phyloP scores from a whole-genome alignment of 441 rosid genomes.

The Bruguiera hainesii region DNA sequence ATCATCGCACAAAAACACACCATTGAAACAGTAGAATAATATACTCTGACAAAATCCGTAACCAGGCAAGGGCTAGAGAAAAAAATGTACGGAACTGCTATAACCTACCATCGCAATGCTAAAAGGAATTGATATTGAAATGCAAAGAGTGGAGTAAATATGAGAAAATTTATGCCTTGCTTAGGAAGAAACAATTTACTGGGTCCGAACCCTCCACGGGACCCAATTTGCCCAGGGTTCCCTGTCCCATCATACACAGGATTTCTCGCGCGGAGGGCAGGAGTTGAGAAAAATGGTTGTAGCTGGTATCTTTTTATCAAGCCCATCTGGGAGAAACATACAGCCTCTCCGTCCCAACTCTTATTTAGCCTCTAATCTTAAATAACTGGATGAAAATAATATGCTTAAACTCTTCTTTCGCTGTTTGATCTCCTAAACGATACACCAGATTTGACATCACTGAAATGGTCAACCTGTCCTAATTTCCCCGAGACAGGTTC shows the following conservation, averaged over 20 bases:
- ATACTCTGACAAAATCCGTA: too few relatives aligned
- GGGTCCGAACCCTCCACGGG: not conserved
- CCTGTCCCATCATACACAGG: conserved; percentile 11
- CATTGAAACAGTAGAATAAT: too few relatives aligned
- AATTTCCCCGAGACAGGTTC: conserved; percentile 38
- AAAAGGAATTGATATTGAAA: too few relatives aligned
- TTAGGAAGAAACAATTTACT: too few relatives aligned
- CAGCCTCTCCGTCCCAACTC: conserved; percentile 21
- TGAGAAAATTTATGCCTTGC: too few relatives aligned
- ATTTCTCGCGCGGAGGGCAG: not conserved
- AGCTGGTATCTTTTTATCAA: conserved; percentile 24
- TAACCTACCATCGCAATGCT: too few relatives aligned
- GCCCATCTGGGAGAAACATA: conserved; percentile 28
- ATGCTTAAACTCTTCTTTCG: conserved; percentile 32
- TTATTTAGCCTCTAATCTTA: conserved; percentile 28
- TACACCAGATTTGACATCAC: conserved; percentile 42
- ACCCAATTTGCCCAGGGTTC: conserved; percentile 1
- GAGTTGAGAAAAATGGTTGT: conserved; percentile 26
- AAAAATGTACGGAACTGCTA: too few relatives aligned
- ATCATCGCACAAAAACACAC: too few relatives aligned
- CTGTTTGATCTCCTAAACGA: conserved; percentile 40
- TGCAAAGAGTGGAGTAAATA: too few relatives aligned
- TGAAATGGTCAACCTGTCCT: conserved; percentile 32
- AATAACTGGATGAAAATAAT: conserved; percentile 10
- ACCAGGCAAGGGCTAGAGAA: too few relatives aligned